These are phyloP conservation scores for Clonostachys sp. DNA, from an alignment of 2,329 filamentous ascomycete genomes.

Conservation along the genomic window DNA sequence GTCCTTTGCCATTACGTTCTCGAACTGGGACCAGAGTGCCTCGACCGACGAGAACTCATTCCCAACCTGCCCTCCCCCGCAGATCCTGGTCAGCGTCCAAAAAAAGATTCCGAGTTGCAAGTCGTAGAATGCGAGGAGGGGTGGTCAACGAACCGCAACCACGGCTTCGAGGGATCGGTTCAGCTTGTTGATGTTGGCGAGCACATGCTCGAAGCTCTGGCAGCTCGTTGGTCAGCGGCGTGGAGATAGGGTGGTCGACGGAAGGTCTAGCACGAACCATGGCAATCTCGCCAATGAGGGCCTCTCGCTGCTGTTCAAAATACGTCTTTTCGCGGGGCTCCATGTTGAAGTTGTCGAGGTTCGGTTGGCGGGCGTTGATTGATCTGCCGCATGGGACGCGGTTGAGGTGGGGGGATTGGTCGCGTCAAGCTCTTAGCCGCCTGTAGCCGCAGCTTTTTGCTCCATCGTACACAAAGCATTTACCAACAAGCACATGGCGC, in stretches of 20 bases:
- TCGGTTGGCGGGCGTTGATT: too few species aligned
- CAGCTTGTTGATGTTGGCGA: slow-evolving; percentile 93
- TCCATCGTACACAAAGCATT: too few species aligned
- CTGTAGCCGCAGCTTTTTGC: too few species aligned
- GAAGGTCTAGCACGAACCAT: slow-evolving; percentile 40
- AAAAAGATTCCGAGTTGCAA: neutral
- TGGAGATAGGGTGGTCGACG: neutral
- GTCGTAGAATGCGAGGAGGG: neutral
- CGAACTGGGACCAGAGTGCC: slow-evolving; percentile 94
- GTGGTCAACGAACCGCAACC: slow-evolving; percentile 63
- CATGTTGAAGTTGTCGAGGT: slow-evolving; percentile 4
- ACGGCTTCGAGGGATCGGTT: slow-evolving; percentile 91
- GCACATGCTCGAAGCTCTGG: slow-evolving; percentile 81
- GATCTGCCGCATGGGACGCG: too few species aligned
- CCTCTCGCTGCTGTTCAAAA: slow-evolving; percentile 73
- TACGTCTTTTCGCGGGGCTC: slow-evolving; percentile 47
- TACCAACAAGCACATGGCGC: too few species aligned
- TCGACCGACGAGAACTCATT: slow-evolving; percentile 98
- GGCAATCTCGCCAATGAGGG: slow-evolving; percentile 68
- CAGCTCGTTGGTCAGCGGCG: neutral
- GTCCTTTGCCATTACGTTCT: slow-evolving; percentile 86
- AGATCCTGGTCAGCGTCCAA: neutral
- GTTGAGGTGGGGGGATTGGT: too few species aligned
- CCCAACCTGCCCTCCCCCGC: slow-evolving; percentile 56
- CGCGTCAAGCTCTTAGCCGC: too few species aligned